These are phyloP conservation scores for Globisporangium parvum DNA, from an alignment of 352 stramenopile species.

Conservation along the genomic window DNA sequence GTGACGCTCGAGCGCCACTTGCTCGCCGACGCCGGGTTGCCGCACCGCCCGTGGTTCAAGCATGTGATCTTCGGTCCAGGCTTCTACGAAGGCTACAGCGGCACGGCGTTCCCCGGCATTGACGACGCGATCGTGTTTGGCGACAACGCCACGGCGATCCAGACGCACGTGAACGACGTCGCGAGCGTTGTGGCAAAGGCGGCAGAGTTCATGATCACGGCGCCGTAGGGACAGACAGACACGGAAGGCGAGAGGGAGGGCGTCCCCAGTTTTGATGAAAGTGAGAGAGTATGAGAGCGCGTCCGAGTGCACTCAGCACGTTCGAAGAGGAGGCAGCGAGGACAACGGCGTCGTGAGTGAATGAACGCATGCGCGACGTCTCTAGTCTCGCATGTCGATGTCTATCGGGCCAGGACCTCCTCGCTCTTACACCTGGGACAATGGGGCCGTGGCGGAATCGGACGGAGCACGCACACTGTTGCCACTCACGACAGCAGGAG, in stretches of 20 bases:
- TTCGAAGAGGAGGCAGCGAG: no score
- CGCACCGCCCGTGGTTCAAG: conserved; percentile 52
- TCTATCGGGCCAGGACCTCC: no score
- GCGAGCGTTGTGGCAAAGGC: conserved; percentile 25
- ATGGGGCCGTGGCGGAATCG: no score
- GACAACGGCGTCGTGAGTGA: no score
- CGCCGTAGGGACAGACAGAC: background rate
- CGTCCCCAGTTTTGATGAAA: background rate
- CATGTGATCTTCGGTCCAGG: conserved; percentile 56
- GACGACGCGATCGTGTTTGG: conserved; percentile 40
- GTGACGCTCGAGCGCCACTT: conserved; percentile 44
- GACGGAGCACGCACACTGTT: no score
- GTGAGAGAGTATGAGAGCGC: background rate
- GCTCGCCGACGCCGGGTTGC: conserved; percentile 27
- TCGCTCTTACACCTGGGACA: no score
- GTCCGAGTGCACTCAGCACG: no score
- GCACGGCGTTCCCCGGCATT: conserved; percentile 44
- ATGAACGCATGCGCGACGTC: no score
- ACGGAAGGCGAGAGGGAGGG: background rate
- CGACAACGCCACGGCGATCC: conserved; percentile 25
- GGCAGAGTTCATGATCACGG: conserved; percentile 13
- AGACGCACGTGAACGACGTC: conserved; percentile 41
- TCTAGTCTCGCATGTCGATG: no score
- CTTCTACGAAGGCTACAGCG: conserved; percentile 48
- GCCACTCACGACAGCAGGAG: no score